phyloP scores from a whole-genome alignment of 2,329 filamentous ascomycete species.

The Cladophialophora chaetospira region DNA sequence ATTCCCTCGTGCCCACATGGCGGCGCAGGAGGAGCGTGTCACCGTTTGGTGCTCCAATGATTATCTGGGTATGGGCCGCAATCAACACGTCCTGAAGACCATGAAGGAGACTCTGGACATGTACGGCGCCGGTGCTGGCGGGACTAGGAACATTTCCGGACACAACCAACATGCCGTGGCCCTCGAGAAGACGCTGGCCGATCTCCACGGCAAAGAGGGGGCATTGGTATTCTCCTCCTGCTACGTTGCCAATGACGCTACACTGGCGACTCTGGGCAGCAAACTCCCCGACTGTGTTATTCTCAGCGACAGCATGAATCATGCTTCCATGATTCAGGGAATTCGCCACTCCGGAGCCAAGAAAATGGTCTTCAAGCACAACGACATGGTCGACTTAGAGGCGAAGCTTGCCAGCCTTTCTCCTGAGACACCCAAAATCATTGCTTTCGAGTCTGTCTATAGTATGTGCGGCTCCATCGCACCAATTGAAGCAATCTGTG shows the following conservation, averaged over 20 bases:
- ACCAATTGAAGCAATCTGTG: conserved; percentile 92
- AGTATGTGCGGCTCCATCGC: conserved; percentile 99
- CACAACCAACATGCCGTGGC: conserved; percentile 93
- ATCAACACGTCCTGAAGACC: conserved; percentile 77
- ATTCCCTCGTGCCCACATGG: conserved; percentile 92
- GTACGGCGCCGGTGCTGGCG: conserved; percentile 92
- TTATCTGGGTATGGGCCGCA: conserved; percentile 96
- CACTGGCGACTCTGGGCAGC: conserved; percentile 91
- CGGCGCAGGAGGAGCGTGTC: conserved; percentile 77
- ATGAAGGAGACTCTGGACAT: conserved; percentile 96
- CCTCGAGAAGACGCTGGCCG: conserved; percentile 78
- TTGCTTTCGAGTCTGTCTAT: conserved; percentile 98
- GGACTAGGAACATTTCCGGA: conserved; percentile 95
- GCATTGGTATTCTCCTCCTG: conserved; percentile 96
- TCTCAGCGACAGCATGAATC: conserved; percentile 94
- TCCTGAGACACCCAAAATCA: conserved; percentile 87
- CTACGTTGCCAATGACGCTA: conserved; percentile 98
- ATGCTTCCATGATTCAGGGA: conserved; percentile 99
- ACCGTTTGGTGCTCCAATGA: conserved; percentile 99
- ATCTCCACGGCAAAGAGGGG: conserved; percentile 86
- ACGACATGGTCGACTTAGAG: conserved; percentile 91
- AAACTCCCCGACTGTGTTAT: conserved; percentile 97
- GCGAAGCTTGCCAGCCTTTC: conserved; percentile 87
- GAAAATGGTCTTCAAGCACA: conserved; percentile 99
- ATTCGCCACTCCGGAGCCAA: conserved; percentile 96